Base-by-base conservation (phyloP, 176 grass and related monocot genomes). In the Carex littledalei region DNA sequence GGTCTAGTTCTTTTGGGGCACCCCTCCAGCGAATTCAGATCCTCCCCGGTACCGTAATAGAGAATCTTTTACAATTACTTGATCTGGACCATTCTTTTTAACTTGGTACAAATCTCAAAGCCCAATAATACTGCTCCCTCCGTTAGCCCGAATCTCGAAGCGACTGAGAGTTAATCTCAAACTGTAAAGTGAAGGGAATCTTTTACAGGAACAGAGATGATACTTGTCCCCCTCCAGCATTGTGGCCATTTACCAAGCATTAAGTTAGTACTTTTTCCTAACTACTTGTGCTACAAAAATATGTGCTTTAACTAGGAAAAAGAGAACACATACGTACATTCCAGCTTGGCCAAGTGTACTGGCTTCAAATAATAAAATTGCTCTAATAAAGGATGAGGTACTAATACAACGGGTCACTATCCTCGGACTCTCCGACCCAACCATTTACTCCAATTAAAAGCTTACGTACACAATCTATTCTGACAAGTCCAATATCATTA, bases 381-480 rank as follows among this genome's bases (percentile, higher is more conserved):
- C 73, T 14, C 45, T 53, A 53, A 76, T 78, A 78, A 56, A 78
- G 26, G 1, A 34, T 18, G 24, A 78, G 8, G 12, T 57, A 6
- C 50, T 26, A 57, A 78, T 57, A 78, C 35, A 57, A 57, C 14
- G 13, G 50, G 12, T 76, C 45, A 53, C 17, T 26, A 76, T 78
- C 47, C 47, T 78, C 74, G 74, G 74, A 78, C 52, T 9, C 18
- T 78, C 52, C 24, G 52, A 78, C 22, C 50, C 24, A 8, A 34
- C 26, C 9, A 78, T 34, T 72, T 78, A 55, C 74, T 35, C 52
- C 24, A 31, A 56, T 56, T 78, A 78, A 78, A 78, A 55, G 74
- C 74, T 8, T 37, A 26, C 15, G 24, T 50, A 56, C 15, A 24
- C 14, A 9, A 55, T 78, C 74, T 53, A 31, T 17, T 78, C 74